Evolutionary conservation across 345 rosid species (phyloP).

Genomic region (Carallia brachiata): DNA sequence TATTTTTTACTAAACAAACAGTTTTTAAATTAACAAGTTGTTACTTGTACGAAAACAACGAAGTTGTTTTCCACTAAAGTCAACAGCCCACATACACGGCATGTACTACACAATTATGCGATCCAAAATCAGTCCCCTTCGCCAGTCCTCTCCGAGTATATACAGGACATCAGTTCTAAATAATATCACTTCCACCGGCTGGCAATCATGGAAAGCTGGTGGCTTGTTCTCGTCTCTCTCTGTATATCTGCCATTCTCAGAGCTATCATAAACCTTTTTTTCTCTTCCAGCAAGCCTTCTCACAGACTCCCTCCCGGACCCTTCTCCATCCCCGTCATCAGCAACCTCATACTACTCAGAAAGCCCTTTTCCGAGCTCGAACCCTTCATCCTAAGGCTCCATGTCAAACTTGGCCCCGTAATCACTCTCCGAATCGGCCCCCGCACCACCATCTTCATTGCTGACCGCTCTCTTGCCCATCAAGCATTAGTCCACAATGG

Average conservation of each 20-base stretch:
- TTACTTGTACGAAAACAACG: too few relatives aligned
- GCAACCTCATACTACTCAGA: constrained; percentile 5
- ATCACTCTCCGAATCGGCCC: constrained; percentile 14
- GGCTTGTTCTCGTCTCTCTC: constrained; percentile 3
- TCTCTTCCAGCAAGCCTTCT: neutral
- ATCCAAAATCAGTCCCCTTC: too few relatives aligned
- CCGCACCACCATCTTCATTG: constrained; percentile 14
- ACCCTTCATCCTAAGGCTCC: constrained; percentile 1
- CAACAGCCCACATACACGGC: too few relatives aligned
- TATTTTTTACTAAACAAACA: too few relatives aligned
- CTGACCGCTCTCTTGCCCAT: constrained; percentile 20
- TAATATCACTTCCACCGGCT: too few relatives aligned
- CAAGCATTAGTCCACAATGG: constrained; percentile 21
- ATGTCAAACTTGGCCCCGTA: constrained; percentile 7
- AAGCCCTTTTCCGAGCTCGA: neutral
- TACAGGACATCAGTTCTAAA: too few relatives aligned
- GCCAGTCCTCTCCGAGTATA: too few relatives aligned
- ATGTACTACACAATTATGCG: too few relatives aligned
- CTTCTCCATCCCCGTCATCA: constrained; percentile 8
- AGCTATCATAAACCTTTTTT: neutral
- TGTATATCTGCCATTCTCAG: neutral
- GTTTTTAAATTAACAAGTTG: too few relatives aligned
- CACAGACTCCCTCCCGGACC: constrained; percentile 22
- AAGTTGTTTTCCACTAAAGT: too few relatives aligned
- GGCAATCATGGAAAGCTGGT: neutral